Base-by-base conservation (phyloP, 176 grass and related monocot genomes). In the Zoysia pacifica region DNA sequence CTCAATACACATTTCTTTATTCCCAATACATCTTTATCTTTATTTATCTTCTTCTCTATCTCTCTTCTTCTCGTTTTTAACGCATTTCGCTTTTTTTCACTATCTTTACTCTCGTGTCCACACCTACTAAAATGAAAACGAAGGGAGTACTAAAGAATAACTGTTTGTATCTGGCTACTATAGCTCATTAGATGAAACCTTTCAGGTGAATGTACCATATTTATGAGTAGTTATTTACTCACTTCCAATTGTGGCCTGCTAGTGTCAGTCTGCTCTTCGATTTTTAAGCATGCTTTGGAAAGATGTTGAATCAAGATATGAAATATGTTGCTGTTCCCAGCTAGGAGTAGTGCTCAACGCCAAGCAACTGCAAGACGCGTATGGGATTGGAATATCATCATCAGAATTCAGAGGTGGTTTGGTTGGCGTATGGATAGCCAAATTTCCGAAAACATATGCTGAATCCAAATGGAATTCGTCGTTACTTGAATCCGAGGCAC, bases 301-400 rank as follows among this genome's bases (percentile, higher is more conserved):
- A 13, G 6, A 18, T 50, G 72, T 41, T 5, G 28, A 28, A 28
- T 28, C 28, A 28, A 28, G 28, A 28, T 28, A 28, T 28, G 28
- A 28, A 28, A 28, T 28, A 28, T 0, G 9, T n/a, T 65, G 46
- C 66, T 66, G 15, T 18, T 18, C 16, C 48, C 9, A 59, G 2
- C 16, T 18, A 80, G 28, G 28, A 28, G 28, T 28, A 28, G 28
- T 28, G 28, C 28, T 28, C 28, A 42, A 59, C 51, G 65, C 12
- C 52, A 80, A 59, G 65, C 65, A 70, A 37, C 19, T 41, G 51
- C 78, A 70, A 79, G 65, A 69, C 40, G 40, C 37, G 44, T 7
- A 45, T 51, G 11, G 11, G 10, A 13, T 28, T 28, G 28, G 28
- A 28, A 28, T 28, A 28, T 28, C 28, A 28, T 28, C 28, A 28